These are phyloP conservation scores for Tylopilus plumbeoviolaceoides DNA, from an alignment of 768 basidiomycete species.

Conservation along the genomic window DNA sequence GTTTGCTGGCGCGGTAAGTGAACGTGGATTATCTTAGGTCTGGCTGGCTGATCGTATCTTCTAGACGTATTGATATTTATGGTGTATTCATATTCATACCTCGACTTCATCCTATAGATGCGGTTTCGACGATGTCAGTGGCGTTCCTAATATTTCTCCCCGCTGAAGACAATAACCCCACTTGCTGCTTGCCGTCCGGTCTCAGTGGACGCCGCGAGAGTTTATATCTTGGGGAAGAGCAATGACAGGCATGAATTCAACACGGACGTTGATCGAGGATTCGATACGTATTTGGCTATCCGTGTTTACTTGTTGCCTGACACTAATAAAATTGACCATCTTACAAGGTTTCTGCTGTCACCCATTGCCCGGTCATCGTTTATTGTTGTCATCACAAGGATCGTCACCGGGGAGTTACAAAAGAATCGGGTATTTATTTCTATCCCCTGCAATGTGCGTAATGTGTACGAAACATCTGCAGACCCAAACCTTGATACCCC, in stretches of 20 bases:
- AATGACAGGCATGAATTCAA: conserved; percentile 8
- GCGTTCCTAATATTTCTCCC: background rate
- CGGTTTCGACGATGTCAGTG: background rate
- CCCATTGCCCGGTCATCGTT: background rate
- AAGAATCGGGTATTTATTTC: background rate
- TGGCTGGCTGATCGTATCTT: background rate
- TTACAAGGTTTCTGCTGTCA: background rate
- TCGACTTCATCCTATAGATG: background rate
- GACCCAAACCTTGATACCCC: too few species aligned
- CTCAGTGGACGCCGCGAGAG: conserved; percentile 6
- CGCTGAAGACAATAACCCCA: background rate
- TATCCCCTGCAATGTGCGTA: background rate
- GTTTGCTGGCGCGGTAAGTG: conserved; percentile 1
- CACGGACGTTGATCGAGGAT: conserved; percentile 2
- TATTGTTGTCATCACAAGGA: background rate
- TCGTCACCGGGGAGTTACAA: background rate
- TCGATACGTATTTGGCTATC: conserved; percentile 6
- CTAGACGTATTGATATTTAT: conserved; percentile 1
- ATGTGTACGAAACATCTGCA: background rate
- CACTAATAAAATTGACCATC: background rate
- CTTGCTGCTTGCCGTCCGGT: conserved; percentile 8
- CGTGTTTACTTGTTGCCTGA: conserved; percentile 13
- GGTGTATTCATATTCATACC: background rate
- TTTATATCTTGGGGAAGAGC: conserved; percentile 5
- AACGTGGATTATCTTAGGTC: background rate